Conservation (phyloP, 345 rosid species). For the Abelmoschus esculentus region DNA sequence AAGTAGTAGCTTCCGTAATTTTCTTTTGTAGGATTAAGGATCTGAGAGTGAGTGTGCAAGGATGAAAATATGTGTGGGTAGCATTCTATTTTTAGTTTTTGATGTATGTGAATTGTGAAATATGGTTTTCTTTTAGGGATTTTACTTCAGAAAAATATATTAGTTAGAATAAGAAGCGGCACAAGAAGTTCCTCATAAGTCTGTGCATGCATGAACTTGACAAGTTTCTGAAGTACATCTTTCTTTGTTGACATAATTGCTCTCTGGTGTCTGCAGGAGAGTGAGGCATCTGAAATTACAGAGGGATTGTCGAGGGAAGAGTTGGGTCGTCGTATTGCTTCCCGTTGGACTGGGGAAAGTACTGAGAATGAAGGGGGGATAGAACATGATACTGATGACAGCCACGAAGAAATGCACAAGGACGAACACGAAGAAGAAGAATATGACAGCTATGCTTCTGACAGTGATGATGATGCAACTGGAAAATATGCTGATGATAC, state of each 20-base stretch:
- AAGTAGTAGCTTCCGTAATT: background rate
- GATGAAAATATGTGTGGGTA: background rate
- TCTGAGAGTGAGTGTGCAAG: background rate
- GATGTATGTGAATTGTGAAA: background rate
- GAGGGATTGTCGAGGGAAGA: conserved; percentile 86
- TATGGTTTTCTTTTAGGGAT: background rate
- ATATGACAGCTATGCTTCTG: conserved; percentile 61
- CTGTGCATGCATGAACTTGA: conserved; percentile 13
- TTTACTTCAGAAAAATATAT: background rate
- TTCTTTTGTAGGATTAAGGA: background rate
- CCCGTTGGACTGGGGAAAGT: conserved; percentile 92
- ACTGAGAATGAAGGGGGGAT: conserved; percentile 39
- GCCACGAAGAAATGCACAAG: conserved; percentile 38
- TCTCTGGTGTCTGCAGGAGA: conserved; percentile 32
- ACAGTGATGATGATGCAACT: conserved; percentile 52
- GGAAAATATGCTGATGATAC: conserved; percentile 31
- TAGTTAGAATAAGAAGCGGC: background rate
- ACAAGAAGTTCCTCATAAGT: background rate
- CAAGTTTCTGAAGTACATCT: conserved; percentile 6
- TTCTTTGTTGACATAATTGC: conserved; percentile 6
- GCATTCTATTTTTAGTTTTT: background rate
- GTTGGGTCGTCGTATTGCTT: conserved; percentile 86
- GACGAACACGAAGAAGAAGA: conserved; percentile 42
- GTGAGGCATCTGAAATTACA: conserved; percentile 33
- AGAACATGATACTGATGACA: conserved; percentile 30